These are phyloP conservation scores for Backusella mclennaniae DNA, from an alignment of 192 early-diverging fungal species.

Conservation along the genomic window DNA sequence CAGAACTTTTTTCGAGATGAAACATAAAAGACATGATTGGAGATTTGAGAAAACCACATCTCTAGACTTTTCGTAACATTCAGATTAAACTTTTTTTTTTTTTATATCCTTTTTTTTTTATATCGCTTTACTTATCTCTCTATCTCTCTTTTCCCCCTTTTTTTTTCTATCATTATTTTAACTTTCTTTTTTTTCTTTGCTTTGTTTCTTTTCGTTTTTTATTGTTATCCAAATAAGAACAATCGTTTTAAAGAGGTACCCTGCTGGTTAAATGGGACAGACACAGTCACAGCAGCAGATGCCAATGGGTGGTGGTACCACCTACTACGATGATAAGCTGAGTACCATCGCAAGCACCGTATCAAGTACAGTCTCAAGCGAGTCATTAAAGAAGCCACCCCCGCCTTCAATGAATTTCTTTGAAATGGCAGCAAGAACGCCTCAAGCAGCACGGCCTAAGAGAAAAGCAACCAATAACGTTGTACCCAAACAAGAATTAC, in stretches of 20 bases:
- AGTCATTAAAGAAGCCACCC: not conserved
- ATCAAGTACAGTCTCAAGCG: not conserved
- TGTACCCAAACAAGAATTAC: not conserved
- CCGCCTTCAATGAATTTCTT: not conserved
- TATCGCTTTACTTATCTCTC: not conserved
- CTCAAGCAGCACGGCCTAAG: not conserved
- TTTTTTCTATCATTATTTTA: not conserved
- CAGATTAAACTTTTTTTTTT: not conserved
- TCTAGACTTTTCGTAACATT: not conserved
- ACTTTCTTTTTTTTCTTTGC: not conserved
- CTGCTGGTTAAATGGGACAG: not conserved
- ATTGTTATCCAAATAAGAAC: not conserved
- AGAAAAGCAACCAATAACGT: not conserved
- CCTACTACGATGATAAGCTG: not conserved
- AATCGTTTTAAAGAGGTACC: not conserved
- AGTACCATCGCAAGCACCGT: not conserved
- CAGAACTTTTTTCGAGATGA: not conserved
- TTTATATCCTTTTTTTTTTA: not conserved
- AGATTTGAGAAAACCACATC: not conserved
- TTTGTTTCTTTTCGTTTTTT: no score
- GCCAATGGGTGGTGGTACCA: not conserved
- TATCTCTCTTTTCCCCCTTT: not conserved
- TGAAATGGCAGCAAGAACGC: not conserved
- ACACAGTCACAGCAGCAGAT: not conserved
- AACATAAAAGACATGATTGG: slow-evolving; percentile 3